Conservation (phyloP, 352 stramenopile genomes). For the Globisporangium cylindrosporum region DNA sequence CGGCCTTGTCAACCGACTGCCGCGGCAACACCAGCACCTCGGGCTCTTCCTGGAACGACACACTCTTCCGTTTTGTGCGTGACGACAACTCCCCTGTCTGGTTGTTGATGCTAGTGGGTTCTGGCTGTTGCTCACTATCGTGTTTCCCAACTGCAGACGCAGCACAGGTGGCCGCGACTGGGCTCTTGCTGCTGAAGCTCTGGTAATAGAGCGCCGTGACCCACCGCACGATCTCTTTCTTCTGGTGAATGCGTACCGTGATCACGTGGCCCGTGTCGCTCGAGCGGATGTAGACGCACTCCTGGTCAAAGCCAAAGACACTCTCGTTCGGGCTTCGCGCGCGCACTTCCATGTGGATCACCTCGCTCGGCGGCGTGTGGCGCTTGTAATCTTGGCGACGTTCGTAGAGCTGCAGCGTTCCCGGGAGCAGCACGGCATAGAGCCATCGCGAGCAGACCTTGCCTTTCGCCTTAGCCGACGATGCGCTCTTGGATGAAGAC, state of each 20-base stretch:
- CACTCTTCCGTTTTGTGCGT: conserved; percentile 35
- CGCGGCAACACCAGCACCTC: conserved; percentile 45
- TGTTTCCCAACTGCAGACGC: conserved; percentile 8
- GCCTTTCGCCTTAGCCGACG: neutral
- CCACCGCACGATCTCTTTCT: conserved; percentile 63
- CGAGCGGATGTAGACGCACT: conserved; percentile 53
- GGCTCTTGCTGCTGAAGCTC: conserved; percentile 26
- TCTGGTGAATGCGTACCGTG: conserved; percentile 52
- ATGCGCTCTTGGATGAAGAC: neutral
- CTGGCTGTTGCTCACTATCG: conserved; percentile 18
- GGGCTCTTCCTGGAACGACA: conserved; percentile 52
- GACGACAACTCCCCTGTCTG: neutral
- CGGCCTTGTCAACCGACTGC: conserved; percentile 42
- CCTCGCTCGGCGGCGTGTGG: conserved; percentile 39
- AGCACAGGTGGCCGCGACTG: conserved; percentile 6
- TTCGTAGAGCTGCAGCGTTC: conserved; percentile 49
- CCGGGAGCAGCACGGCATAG: conserved; percentile 44
- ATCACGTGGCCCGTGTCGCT: conserved; percentile 39
- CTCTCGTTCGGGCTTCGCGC: conserved; percentile 40
- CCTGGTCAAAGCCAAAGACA: conserved; percentile 57
- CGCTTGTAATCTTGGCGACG: conserved; percentile 59
- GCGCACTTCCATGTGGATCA: conserved; percentile 40
- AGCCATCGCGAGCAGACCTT: conserved; percentile 57
- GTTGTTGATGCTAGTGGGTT: neutral
- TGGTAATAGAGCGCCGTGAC: conserved; percentile 65